phyloP scores from a whole-genome alignment of 2,329 filamentous ascomycete genomes.

The Cladosporium sp. region DNA sequence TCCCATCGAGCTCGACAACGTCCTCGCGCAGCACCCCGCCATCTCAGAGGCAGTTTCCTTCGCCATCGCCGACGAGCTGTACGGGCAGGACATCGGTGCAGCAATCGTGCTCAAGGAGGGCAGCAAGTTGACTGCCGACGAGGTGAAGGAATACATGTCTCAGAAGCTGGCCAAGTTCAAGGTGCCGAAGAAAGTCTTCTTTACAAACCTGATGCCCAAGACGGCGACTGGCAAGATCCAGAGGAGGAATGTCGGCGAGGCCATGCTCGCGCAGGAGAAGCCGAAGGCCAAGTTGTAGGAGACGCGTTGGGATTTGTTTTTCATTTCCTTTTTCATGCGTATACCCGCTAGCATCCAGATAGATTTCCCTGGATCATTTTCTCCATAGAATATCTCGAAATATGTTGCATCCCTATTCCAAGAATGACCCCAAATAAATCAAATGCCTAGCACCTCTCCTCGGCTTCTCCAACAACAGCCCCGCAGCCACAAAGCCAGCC shows the following conservation, averaged over 20 bases:
- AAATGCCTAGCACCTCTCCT: background rate
- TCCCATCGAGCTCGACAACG: conserved; percentile 82
- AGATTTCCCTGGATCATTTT: too few relatives aligned
- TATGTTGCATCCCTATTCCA: too few relatives aligned
- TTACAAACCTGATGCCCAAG: conserved; percentile 79
- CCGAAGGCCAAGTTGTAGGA: conserved; percentile 14
- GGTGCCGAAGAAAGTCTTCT: conserved; percentile 79
- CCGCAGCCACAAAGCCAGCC: background rate
- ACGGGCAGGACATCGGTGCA: conserved; percentile 75
- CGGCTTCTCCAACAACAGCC: background rate
- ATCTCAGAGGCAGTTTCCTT: conserved; percentile 79
- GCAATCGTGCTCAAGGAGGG: conserved; percentile 69
- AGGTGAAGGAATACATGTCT: conserved; percentile 63
- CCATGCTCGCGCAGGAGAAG: conserved; percentile 57
- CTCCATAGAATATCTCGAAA: too few relatives aligned
- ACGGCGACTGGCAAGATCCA: conserved; percentile 86
- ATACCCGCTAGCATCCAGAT: background rate
- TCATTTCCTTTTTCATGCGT: background rate
- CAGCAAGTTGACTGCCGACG: conserved; percentile 49
- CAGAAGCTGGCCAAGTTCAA: conserved; percentile 77
- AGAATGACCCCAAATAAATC: too few relatives aligned
- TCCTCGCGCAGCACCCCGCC: conserved; percentile 66
- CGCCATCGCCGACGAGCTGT: conserved; percentile 74
- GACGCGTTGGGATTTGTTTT: background rate
- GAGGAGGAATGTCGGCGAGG: conserved; percentile 76